phyloP scores from a whole-genome alignment of 345 rosid genomes.

The Capsella bursapastoris region DNA sequence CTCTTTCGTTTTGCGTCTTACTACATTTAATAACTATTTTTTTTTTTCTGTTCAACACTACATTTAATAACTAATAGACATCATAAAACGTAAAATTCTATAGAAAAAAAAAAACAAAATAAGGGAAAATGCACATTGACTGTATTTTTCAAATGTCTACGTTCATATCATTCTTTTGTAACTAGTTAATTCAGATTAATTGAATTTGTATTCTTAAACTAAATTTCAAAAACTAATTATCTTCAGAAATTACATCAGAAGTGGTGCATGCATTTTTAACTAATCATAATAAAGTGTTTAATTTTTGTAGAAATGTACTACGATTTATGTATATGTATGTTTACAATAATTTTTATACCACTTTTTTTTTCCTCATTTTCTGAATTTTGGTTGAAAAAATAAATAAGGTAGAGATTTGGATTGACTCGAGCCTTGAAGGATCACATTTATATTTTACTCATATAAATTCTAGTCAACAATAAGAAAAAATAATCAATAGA shows the following conservation, averaged over 20 bases:
- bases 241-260: not conserved
- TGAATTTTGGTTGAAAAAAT: slow-evolving; percentile 11
- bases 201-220: not conserved
- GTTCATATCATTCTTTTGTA: slow-evolving; percentile 4
- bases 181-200: not conserved
- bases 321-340: slow-evolving; percentile 20
- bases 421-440: slow-evolving; percentile 62
- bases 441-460: slow-evolving; percentile 26
- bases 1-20: slow-evolving; percentile 14
- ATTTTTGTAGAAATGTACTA: slow-evolving; percentile 19
- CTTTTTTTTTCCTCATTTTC: slow-evolving; percentile 25
- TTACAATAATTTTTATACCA: slow-evolving; percentile 42
- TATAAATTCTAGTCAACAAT: slow-evolving; percentile 17
- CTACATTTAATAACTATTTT: not conserved
- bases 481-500: not conserved
- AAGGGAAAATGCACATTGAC: slow-evolving; percentile 5
- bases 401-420: slow-evolving; percentile 45
- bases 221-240: not conserved
- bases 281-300: slow-evolving; percentile 12
- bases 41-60: not conserved
- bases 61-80: slow-evolving; percentile 7
- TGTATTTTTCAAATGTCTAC: slow-evolving; percentile 2
- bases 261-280: not conserved
- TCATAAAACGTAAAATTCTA: slow-evolving; percentile 3
- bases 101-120: slow-evolving; percentile 1